Evolutionary conservation across 1,284 basidiomycete genomes (phyloP).

Genomic region (Cystobasidium slooffiae): DNA sequence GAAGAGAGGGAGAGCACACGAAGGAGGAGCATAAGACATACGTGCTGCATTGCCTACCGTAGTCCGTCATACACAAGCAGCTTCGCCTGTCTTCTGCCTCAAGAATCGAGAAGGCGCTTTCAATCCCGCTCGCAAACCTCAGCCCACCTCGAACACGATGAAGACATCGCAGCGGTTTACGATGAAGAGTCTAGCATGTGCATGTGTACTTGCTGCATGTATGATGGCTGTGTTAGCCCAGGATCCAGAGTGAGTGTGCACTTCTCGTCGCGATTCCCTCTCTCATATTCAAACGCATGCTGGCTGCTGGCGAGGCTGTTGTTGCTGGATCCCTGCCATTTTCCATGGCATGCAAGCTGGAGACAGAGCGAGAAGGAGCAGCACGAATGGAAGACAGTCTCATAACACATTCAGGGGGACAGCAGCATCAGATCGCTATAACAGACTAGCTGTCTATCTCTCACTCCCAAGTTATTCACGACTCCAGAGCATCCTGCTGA

Average conservation of each 20-base stretch:
- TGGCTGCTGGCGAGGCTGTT: neutral
- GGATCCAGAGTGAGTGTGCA: constrained; percentile 3
- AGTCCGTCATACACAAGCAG: no score
- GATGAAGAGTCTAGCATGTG: neutral
- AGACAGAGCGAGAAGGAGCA: neutral
- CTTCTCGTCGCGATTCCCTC: neutral
- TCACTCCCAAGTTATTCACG: neutral
- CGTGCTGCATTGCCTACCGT: no score
- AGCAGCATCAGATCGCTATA: no score
- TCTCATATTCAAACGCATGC: no score
- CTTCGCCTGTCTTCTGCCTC: no score
- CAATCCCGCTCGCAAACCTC: neutral
- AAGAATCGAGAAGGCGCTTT: neutral
- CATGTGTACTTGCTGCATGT: constrained; percentile 6
- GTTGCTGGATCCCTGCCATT: neutral
- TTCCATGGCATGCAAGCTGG: neutral
- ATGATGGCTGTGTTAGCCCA: constrained; percentile 7
- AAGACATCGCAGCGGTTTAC: neutral
- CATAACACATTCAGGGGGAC: neutral
- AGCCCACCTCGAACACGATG: neutral
- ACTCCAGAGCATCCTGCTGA: neutral
- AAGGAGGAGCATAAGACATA: no score
- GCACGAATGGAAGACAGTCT: no score
- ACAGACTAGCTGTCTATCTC: no score
- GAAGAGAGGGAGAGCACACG: no score